Evolutionary conservation across 176 grass and related monocot species (phyloP), one percentile per base, ranked within the genome.

Genomic region (Zoysia pacifica): DNA sequence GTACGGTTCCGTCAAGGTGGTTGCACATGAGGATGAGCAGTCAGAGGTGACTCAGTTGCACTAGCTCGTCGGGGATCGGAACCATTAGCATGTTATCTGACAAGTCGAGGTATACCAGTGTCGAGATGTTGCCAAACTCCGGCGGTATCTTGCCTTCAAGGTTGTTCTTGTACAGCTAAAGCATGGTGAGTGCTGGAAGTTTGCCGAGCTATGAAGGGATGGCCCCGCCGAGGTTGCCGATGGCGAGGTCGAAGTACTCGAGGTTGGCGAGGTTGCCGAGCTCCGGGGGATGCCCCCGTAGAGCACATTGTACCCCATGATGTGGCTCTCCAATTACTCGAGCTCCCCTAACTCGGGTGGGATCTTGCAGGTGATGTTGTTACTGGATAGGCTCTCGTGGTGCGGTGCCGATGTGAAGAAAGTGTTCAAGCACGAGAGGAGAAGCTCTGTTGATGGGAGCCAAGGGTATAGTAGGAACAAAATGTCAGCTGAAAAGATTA

Each of bases 21-120:
- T 98, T 98, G 88, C 95, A 94, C 95, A 98, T 94, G 8, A 98
- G 73, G 66, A 93, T 98, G 12, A 98, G 83, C 15, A 98, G 53
- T 43, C 82, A 86, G 12, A 98, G 70, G 66, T 89, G 79, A 71
- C 87, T 83, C 81, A 98, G 46, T 77, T 46, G 70, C 5, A 83
- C 63, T 3, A 98, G 36, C 81, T 97, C 91, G 10, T 71, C 74
- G 40, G 94, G 94, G 19, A 97, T 86, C 47, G 53, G 46, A 52
- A 90, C 95, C 1, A 85, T 75, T 9, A 94, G 80, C 10, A 51
- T 14, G 74, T 97, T 97, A 70, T 97, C 91, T 3, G 91, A 97
- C 6, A 94, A 69, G 83, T 97, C 91, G 46, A 97, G 82, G 62
- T 89, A 90, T n/a, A 84, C 83, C 15, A 97, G 78, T 2, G 91